Conservation (phyloP, 139 green algal species). For the Mesotaenium endlicherianum region DNA sequence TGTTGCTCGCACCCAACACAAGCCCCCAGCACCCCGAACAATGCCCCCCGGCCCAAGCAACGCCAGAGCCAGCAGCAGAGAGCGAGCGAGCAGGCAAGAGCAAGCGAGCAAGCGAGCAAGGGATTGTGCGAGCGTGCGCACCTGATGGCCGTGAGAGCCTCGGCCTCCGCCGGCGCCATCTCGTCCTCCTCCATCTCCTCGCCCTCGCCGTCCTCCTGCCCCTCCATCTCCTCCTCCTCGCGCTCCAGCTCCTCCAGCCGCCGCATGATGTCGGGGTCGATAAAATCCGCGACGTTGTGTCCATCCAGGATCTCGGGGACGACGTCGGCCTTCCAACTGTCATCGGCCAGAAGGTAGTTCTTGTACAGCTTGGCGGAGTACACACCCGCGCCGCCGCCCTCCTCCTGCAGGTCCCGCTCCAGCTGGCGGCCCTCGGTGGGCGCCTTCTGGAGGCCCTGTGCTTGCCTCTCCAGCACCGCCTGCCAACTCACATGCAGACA, state of each 20-base stretch:
- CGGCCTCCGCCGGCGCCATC: slow-evolving; percentile 68
- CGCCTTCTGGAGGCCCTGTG: not conserved
- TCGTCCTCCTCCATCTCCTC: slow-evolving; percentile 55
- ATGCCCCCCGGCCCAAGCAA: too few relatives aligned
- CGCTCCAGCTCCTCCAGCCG: slow-evolving; percentile 88
- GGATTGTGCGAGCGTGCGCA: not conserved
- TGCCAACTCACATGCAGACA: slow-evolving; percentile 67
- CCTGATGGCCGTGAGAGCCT: slow-evolving; percentile 44
- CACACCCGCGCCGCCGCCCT: slow-evolving; percentile 88
- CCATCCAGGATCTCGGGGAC: slow-evolving; percentile 95
- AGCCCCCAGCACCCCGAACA: too few relatives aligned
- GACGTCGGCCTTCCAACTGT: slow-evolving; percentile 90
- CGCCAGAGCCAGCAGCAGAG: too few relatives aligned
- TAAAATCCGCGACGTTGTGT: slow-evolving; percentile 95
- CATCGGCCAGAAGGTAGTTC: slow-evolving; percentile 79
- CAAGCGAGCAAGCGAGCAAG: slow-evolving; percentile 41
- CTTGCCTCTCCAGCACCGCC: slow-evolving; percentile 20
- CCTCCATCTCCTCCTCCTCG: slow-evolving; percentile 74
- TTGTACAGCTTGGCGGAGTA: slow-evolving; percentile 88
- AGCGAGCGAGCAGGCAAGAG: too few relatives aligned
- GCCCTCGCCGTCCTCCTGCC: slow-evolving; percentile 44
- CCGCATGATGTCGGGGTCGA: slow-evolving; percentile 96
- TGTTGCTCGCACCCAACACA: too few relatives aligned
- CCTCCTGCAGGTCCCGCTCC: slow-evolving; percentile 77
- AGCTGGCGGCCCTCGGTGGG: slow-evolving; percentile 18